Base-by-base conservation (phyloP, 78 protist species). In the Planoprotostelium fungivorum region DNA sequence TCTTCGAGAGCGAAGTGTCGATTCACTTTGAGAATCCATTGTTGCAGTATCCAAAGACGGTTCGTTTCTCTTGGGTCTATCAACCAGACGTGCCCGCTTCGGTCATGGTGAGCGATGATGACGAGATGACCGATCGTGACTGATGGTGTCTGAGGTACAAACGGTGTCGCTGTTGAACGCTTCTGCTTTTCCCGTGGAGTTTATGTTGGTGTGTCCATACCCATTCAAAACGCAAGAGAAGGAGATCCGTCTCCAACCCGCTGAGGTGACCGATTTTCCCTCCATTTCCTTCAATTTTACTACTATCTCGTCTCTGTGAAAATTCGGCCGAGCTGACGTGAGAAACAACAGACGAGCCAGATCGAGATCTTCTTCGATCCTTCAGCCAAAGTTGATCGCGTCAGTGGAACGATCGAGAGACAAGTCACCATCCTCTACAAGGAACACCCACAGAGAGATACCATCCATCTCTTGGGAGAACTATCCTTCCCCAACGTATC, bases 391-490 rank as follows among this genome's bases (percentile, higher is more conserved):
- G 5, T 16, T 25, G 73, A 51, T 16, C 73, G 16, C 16, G 73
- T 51, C 73, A 51, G 31, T 51, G 73, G 73, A 16, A 84, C 86
- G 28, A 1, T 31, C 10, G 86, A 88, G 63, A 9, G 35, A 35
- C 31, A 0, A 63, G 38, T 94, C 35, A 0, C 10, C 36, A 5
- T 94, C 38, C 0, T 38, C 29, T 94, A 89, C 63, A 87, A 88
- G 34, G 94, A 89, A 38, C 96, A 88, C 38, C 91, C 96, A 84
- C 90, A 91, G 89, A 86, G 83, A 36, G 94, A 87, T 87, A 29
- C 34, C 38, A 36, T 93, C 31, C 73, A 36, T 36, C 89, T 94
- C 28, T 25, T 63, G 5, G 96, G 94, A 31, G 88, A 91, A 29
- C 34, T 92, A n/a, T 31, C 34, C 89, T 94, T 86, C 88, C 96